Base-by-base conservation (phyloP, 1,284 basidiomycete species). In the Hemileia vastatrix region DNA sequence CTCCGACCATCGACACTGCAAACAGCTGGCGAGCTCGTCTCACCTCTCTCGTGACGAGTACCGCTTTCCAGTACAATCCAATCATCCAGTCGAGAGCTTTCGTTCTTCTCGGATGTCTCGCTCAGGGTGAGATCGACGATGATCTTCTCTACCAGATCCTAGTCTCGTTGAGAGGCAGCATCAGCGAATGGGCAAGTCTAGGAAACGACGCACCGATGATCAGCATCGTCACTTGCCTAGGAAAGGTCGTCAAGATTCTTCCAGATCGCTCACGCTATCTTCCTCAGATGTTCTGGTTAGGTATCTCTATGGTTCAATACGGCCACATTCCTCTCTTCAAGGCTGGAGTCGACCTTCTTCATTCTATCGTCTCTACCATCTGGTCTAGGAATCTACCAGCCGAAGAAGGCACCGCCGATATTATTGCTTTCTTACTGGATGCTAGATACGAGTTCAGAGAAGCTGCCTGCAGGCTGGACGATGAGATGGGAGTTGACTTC, bases 11-110 rank as follows among this genome's bases (percentile, higher is more conserved):
- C 71, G 92, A 90, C 57, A 79, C 91, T 9, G 79, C 89, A 47
- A 96, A 95, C 72, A 83, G 88, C 13, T 96, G 92, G 92, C 83
- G 88, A 62, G 89, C 91, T 24, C 82, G 92, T 44, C 90, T 92
- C 88, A 90, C 92, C 84, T 86, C 90, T 57, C 77, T 96, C 58
- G 84, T 92, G n/a, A 87, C 89, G 0, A 85, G 90, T 1, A 90
- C 87, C 0, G 90, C 91, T 18, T 95, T 96, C 80, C 92, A 95
- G 75, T 83, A 89, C 64, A 90, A 89, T 9, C 88, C 90, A 0
- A 86, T 88, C 18, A 84, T 92, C 27, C 92, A 95, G 75, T 86
- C 87, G 50, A 85, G 90, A 18, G 88, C 90, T 0, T 93, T 94
- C 74, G 83, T 88, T 32, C 84, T 88, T 3, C 82, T 96, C 11